A percentile compares a stretch with the other conserved stretches of the same genome.
Conservation (phyloP, 768 basidiomycete genomes). For the Omphalotus guepiniiformis region DNA sequence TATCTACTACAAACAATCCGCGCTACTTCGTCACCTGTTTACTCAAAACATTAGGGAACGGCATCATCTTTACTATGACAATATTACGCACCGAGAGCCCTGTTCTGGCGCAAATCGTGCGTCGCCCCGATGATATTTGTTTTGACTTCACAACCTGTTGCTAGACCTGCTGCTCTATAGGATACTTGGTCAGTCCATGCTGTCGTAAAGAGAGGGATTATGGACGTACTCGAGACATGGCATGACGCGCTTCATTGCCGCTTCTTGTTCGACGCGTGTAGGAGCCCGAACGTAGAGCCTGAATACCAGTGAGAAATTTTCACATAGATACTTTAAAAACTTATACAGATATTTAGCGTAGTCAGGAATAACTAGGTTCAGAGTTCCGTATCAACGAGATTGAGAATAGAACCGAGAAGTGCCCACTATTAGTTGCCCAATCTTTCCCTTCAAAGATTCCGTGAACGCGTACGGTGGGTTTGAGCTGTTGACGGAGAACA, state of each 20-base stretch:
- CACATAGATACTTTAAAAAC: neutral
- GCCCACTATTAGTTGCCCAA: slow-evolving; percentile 69
- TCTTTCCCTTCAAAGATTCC: slow-evolving; percentile 72
- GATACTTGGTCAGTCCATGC: neutral
- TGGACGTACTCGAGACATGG: slow-evolving; percentile 74
- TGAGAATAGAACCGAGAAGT: neutral
- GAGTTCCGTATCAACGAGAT: neutral
- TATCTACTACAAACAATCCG: slow-evolving; percentile 56
- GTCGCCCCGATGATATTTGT: slow-evolving; percentile 31
- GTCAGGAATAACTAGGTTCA: slow-evolving; percentile 79
- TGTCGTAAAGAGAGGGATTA: neutral
- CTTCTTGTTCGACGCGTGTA: slow-evolving; percentile 54
- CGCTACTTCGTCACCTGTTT: slow-evolving; percentile 62
- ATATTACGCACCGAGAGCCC: slow-evolving; percentile 43
- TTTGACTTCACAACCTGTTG: slow-evolving; percentile 57
- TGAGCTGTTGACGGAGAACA: slow-evolving; percentile 75
- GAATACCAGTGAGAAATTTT: neutral
- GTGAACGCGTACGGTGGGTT: slow-evolving; percentile 74
- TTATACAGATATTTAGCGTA: slow-evolving; percentile 63
- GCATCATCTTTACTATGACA: neutral
- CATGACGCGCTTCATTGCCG: slow-evolving; percentile 54
- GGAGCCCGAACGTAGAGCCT: slow-evolving; percentile 77
- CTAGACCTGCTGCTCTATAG: slow-evolving; percentile 64
- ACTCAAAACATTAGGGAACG: neutral
- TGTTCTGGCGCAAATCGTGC: slow-evolving; percentile 66